phyloP scores from a whole-genome alignment of 1,284 basidiomycete genomes.

The Kalmanozyma brasiliensis region DNA sequence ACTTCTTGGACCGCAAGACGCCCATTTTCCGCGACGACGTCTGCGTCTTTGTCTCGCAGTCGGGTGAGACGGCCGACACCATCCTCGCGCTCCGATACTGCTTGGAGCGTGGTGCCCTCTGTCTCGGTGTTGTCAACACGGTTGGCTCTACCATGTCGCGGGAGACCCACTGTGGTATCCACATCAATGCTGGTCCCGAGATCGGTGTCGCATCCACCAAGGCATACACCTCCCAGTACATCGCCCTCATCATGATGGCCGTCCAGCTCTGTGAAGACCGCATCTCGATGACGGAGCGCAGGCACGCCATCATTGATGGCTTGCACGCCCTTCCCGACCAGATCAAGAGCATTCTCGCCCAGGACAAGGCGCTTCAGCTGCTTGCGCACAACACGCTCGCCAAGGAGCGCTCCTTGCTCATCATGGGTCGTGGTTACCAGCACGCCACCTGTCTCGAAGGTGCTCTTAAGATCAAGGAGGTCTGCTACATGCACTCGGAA shows the following conservation, averaged over 20 bases:
- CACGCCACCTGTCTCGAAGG: constrained; percentile 97
- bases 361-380: constrained; percentile 82
- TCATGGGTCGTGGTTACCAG: constrained; percentile 99
- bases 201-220: constrained; percentile 99
- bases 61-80: constrained; percentile 98
- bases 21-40: constrained; percentile 99
- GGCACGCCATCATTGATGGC: constrained; percentile 92
- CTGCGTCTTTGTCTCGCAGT: constrained; percentile 95
- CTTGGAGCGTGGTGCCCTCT: constrained; percentile 93
- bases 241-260: constrained; percentile 97
- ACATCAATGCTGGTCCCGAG: constrained; percentile 99
- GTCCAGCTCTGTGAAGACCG: constrained; percentile 97
- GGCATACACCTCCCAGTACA: constrained; percentile 99
- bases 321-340: constrained; percentile 88
- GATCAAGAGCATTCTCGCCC: constrained; percentile 87
- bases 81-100: constrained; percentile 97
- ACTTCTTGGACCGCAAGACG: constrained; percentile 98
- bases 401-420: constrained; percentile 86
- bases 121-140: constrained; percentile 94
- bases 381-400: constrained; percentile 82
- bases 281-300: constrained; percentile 87
- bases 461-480: constrained; percentile 99
- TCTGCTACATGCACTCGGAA: constrained; percentile 72
- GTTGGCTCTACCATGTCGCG: constrained; percentile 98
- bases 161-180: constrained; percentile 98